Conservation (phyloP, 2,329 filamentous ascomycete species). For the Chrysosporium queenslandicum region DNA sequence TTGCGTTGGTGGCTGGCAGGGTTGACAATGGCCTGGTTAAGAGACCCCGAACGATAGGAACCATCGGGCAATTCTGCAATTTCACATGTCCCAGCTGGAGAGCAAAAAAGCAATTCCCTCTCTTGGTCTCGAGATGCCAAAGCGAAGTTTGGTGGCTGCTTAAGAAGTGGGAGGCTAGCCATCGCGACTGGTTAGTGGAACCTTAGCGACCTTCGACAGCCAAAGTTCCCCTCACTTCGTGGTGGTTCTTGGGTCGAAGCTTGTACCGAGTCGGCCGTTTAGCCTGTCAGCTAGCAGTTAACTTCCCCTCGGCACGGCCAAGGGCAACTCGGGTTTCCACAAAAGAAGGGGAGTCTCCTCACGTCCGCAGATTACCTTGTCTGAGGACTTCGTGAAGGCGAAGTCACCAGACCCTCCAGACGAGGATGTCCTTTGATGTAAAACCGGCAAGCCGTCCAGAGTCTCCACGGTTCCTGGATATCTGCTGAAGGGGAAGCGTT, state of each 20-base stretch:
- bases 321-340: background rate
- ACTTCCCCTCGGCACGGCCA: background rate
- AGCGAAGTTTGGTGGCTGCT: conserved; percentile 4
- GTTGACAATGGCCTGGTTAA: background rate
- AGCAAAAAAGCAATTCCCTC: background rate
- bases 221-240: conserved; percentile 8
- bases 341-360: background rate
- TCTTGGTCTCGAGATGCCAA: background rate
- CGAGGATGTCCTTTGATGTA: conserved; percentile 1
- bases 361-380: no score
- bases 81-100: background rate
- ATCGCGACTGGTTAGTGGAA: background rate
- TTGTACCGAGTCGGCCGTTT: background rate
- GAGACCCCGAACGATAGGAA: background rate
- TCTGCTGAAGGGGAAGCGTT: conserved; percentile 4
- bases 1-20: background rate
- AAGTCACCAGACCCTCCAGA: background rate
- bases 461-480: background rate
- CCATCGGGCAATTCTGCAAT: background rate
- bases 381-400: background rate
- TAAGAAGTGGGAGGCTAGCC: background rate
- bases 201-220: background rate
- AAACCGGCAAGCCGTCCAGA: conserved; percentile 6
- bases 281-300: no score
- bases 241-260: background rate